A percentile compares a stretch with the other conserved stretches of the same genome.
Conservation (phyloP, 805 yeast genomes). For the Ogataea trehaloabstinens region DNA sequence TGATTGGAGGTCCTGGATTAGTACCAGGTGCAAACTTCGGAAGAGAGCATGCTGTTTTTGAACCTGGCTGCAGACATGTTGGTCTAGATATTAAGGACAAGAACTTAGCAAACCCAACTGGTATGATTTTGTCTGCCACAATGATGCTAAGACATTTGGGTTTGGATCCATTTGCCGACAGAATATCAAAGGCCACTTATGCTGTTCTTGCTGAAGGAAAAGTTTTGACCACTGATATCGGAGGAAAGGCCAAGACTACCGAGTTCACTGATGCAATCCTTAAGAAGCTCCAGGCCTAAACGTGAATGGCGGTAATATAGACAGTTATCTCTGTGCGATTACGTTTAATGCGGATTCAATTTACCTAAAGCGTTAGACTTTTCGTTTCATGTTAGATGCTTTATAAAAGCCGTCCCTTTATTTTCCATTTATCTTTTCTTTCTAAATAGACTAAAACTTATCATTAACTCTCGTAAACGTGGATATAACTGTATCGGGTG, state of each 20-base stretch:
- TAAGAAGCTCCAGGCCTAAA: slow-evolving; percentile 51
- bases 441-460: no score
- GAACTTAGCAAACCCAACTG: slow-evolving; percentile 97
- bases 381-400: no score
- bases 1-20: slow-evolving; percentile 96
- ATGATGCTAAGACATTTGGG: slow-evolving; percentile 96
- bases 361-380: no score
- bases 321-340: no score
- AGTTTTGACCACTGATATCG: slow-evolving; percentile 83
- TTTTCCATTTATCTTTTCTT: no score
- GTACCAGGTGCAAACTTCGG: slow-evolving; percentile 99
- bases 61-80: slow-evolving; percentile 99
- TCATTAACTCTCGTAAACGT: no score
- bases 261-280: slow-evolving; percentile 93
- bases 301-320: no score
- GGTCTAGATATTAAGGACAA: slow-evolving; percentile 95
- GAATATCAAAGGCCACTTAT: slow-evolving; percentile 85
- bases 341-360: no score
- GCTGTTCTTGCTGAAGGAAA: slow-evolving; percentile 87
- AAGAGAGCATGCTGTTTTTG: slow-evolving; percentile 95
- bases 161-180: slow-evolving; percentile 77
- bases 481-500: no score
- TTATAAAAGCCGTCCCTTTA: no score
- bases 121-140: slow-evolving; percentile 88
- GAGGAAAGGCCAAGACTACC: slow-evolving; percentile 85